A percentile compares a stretch with the other conserved stretches of the same genome.
These are phyloP conservation scores for Omphalea diandra DNA, from an alignment of 441 rosid genomes.

Conservation along the genomic window DNA sequence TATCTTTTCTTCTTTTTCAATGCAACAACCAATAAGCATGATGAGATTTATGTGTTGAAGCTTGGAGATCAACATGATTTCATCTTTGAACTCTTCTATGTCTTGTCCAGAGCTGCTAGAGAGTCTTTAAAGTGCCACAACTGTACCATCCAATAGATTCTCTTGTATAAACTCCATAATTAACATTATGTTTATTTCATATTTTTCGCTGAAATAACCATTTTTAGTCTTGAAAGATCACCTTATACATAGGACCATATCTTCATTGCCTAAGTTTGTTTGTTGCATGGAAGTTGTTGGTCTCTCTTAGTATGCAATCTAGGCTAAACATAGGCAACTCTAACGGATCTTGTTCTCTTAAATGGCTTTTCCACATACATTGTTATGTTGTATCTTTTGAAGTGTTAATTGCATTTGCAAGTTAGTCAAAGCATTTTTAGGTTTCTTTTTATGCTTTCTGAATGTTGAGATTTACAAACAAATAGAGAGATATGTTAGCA, in stretches of 20 bases:
- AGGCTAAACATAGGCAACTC: not conserved
- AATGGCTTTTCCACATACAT: not conserved
- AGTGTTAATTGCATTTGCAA: not conserved
- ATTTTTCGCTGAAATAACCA: too few relatives aligned
- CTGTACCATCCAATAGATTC: slow-evolving; percentile 6
- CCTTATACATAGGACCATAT: slow-evolving; percentile 21
- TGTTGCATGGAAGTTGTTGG: slow-evolving; percentile 3
- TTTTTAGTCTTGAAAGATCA: not conserved
- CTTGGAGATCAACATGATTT: too few relatives aligned
- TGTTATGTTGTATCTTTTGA: not conserved
- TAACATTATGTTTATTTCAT: not conserved
- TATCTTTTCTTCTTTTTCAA: too few relatives aligned
- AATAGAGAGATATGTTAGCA: too few relatives aligned
- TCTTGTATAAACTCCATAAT: slow-evolving; percentile 4
- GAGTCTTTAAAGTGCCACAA: slow-evolving; percentile 20
- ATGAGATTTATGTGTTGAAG: too few relatives aligned
- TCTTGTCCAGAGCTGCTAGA: slow-evolving; percentile 18
- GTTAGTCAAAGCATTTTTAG: too few relatives aligned
- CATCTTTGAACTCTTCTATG: too few relatives aligned
- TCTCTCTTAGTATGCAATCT: not conserved
- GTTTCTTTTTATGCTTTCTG: too few relatives aligned
- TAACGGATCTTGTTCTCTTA: not conserved
- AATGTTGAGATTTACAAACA: too few relatives aligned
- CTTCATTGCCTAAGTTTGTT: slow-evolving; percentile 28
- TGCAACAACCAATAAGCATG: too few relatives aligned